Conservation (phyloP, 2,329 filamentous ascomycete genomes). For the Cordyceps tenuipes region DNA sequence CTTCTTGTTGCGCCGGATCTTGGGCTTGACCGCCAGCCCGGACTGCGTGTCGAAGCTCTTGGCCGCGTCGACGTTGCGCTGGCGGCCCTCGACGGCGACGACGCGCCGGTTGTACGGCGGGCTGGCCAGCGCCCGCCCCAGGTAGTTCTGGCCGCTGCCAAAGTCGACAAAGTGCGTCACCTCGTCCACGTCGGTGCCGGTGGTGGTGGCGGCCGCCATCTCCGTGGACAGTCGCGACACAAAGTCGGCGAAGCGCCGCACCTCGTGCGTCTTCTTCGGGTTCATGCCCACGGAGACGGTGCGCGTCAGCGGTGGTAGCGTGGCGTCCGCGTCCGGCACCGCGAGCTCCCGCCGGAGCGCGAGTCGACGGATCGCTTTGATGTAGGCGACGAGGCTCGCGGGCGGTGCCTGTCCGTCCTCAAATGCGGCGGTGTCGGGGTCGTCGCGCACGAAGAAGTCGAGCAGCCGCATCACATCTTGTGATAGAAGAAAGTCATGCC, state of each 20-base stretch:
- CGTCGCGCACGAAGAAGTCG: constrained; percentile 71
- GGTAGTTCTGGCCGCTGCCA: constrained; percentile 92
- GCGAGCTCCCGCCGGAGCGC: constrained; percentile 57
- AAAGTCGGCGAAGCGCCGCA: constrained; percentile 81
- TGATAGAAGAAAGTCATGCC: constrained; percentile 68
- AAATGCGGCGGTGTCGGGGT: constrained; percentile 41
- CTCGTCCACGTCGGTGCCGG: constrained; percentile 22
- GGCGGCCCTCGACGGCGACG: constrained; percentile 81
- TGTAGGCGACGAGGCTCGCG: constrained; percentile 59
- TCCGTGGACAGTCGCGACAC: constrained; percentile 53
- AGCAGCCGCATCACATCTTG: constrained; percentile 68
- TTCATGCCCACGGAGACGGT: constrained; percentile 86
- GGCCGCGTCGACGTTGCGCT: constrained; percentile 79
- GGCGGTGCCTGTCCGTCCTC: constrained; percentile 32
- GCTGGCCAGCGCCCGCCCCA: constrained; percentile 78
- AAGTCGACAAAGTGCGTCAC: constrained; percentile 92
- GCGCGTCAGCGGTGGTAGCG: constrained; percentile 53
- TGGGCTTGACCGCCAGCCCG: constrained; percentile 63
- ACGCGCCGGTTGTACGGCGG: constrained; percentile 79
- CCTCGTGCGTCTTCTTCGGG: constrained; percentile 90
- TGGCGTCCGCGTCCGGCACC: constrained; percentile 25
- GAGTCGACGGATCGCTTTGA: constrained; percentile 60
- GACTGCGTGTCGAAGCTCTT: constrained; percentile 77
- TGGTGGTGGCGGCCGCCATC: constrained; percentile 34
- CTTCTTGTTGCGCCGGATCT: constrained; percentile 77